A percentile compares a stretch with the other conserved stretches of the same genome.
Evolutionary conservation across 225 moss, liverwort and hornwort genomes (phyloP).

Genomic region (Climacium dendroides): DNA sequence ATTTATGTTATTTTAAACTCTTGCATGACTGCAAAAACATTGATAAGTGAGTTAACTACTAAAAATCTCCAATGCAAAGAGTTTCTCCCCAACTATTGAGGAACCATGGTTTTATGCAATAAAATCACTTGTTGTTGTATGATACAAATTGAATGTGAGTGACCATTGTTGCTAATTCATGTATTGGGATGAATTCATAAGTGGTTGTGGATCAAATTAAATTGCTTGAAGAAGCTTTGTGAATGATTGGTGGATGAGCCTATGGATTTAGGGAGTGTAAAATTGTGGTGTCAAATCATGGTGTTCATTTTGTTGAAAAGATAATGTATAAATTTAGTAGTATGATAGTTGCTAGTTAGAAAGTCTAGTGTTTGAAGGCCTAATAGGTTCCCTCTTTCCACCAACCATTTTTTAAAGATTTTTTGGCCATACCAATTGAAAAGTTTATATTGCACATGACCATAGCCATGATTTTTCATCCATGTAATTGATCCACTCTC

Average conservation of each 20-base stretch:
- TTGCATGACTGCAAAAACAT: accelerated
- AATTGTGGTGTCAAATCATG: too few relatives aligned
- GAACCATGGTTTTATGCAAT: not conserved
- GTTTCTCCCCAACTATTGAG: not conserved
- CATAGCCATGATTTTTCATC: not conserved
- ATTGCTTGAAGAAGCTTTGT: too few relatives aligned
- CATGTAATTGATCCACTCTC: not conserved
- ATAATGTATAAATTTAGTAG: too few relatives aligned
- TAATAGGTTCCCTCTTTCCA: not conserved
- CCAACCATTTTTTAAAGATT: not conserved
- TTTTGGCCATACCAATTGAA: not conserved
- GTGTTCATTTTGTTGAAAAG: too few relatives aligned
- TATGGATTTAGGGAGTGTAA: too few relatives aligned
- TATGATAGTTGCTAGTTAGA: too few relatives aligned
- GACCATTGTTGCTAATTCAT: too few relatives aligned
- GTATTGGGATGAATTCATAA: too few relatives aligned
- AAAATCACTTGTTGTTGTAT: not conserved
- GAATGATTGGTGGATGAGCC: too few relatives aligned
- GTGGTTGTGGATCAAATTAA: too few relatives aligned
- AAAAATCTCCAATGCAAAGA: not conserved
- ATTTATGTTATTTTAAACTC: not conserved
- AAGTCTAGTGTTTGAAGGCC: not conserved
- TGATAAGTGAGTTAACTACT: not conserved
- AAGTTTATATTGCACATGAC: not conserved
- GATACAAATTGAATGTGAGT: too few relatives aligned